A percentile compares a stretch with the other conserved stretches of the same genome.
phyloP scores from a whole-genome alignment of 352 stramenopile species.

The Phytophthora multivora region DNA sequence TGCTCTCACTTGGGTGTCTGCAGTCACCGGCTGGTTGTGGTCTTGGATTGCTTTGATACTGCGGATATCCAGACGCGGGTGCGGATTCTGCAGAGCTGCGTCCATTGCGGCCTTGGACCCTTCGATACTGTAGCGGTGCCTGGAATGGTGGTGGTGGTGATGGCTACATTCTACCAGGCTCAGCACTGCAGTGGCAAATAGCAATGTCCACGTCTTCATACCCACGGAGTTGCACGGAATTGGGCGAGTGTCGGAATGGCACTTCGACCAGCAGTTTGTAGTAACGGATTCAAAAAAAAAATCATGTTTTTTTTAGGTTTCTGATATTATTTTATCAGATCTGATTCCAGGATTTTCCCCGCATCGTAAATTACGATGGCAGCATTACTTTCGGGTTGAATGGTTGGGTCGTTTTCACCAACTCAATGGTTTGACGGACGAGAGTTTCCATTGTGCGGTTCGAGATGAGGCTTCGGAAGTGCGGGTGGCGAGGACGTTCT shows the following conservation, averaged over 20 bases:
- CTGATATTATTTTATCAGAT: conserved; percentile 18
- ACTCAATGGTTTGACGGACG: conserved; percentile 62
- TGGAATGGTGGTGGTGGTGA: conserved; percentile 23
- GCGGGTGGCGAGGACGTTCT: conserved; percentile 46
- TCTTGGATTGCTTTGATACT: conserved; percentile 32
- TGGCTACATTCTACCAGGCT: conserved; percentile 4
- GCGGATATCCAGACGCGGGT: conserved; percentile 34
- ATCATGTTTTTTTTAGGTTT: conserved; percentile 14
- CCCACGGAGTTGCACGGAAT: background rate
- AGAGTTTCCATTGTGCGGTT: conserved; percentile 65
- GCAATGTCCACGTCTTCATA: conserved; percentile 24
- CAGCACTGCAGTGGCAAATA: conserved; percentile 4
- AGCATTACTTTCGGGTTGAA: conserved; percentile 45
- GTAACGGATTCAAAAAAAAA: conserved; percentile 16
- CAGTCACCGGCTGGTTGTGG: conserved; percentile 9
- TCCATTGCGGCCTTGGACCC: conserved; percentile 36
- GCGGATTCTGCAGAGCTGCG: conserved; percentile 24
- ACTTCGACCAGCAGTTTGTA: conserved; percentile 5
- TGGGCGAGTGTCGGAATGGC: conserved; percentile 16
- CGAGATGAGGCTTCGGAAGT: conserved; percentile 71
- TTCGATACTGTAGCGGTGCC: conserved; percentile 41
- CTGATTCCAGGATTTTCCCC: background rate
- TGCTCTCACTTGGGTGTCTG: conserved; percentile 26
- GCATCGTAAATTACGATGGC: background rate
- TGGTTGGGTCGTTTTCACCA: conserved; percentile 49